Base-by-base conservation (phyloP, 2,329 filamentous ascomycete species). In the Xylaria arbuscula region DNA sequence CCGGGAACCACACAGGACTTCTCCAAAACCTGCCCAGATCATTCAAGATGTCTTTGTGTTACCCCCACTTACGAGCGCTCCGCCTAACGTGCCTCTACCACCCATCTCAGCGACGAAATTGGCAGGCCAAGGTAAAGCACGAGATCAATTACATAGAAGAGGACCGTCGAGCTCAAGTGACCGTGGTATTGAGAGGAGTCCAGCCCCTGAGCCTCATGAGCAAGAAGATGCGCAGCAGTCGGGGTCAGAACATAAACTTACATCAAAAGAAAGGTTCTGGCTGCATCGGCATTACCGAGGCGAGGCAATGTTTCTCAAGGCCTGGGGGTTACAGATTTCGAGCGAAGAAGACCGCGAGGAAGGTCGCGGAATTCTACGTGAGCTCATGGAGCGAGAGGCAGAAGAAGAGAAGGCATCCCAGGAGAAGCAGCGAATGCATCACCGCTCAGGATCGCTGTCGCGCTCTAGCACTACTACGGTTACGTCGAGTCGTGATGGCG, bases 281-380 rank as follows among this genome's bases (percentile, higher is more conserved):
- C 57, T 77, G 34, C 75, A 77, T 64, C 60, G 69, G 36, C 72
- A 77, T 48, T 77, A 77, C 65, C 73, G 75, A 15, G 75, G 75
- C 47, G 75, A 77, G 62, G 73, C 75, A 3, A 72, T 65, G 10
- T 77, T 77, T 65, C 64, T 77, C 34, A 72, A 69, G 22, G 74
- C 75, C 7, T 77, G 75, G 75, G 75, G 75, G 1, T 65, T 76
- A 10, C 64, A 70, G 48, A 76, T 77, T n/a, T 59, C 62, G 10
- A 73, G 51, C 22, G 68, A 70, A 19, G 70, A 73, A n/a, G 75
- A 77, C n/a, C 70, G 75, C 6, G 71, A 70, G 13, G 75, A 77
- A 50, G 75, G 75, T 0, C 61, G 65, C 3, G 45, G 17, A 32
- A 72, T 77, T 38, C 32, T 77, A 54, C 72, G 71, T 4, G 75